Evolutionary conservation across 1,284 basidiomycete species (phyloP), one percentile per base, ranked within the genome.

Genomic region (Butyriboletus appendiculatus): DNA sequence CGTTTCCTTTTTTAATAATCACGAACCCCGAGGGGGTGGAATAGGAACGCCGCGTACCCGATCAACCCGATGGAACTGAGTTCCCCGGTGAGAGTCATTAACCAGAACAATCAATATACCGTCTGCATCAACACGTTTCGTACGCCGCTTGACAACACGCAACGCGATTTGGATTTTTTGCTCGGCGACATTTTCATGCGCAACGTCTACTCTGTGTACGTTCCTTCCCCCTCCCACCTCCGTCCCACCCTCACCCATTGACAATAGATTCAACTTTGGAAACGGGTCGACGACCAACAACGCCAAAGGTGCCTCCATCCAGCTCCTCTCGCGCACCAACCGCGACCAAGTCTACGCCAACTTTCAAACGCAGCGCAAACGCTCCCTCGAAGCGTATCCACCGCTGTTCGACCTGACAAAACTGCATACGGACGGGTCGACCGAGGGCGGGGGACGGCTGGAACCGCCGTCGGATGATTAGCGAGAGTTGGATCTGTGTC

Each of bases 181-280:
- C 71, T 84, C 30, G 84, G 83, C 15, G 78, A 77, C 56, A 67
- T 74, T 10, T 79, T 81, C 65, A 71, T 82, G 59, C 76, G 83
- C 42, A 84, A 83, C 50, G 72, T 77, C 35, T 83, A 84, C 63
- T 74, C 78, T 1, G 73, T 83, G 70, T 85, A 61, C 16, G 46
- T 14, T 11, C 16, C 32, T 12, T 24, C 11, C 5, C 16, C n/a
- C 15, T 2, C 32, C 32, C 30, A 12, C 30, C 12, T 11, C 5
- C 30, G 1, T 5, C 30, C 30, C 12, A 14, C 30, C 30, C 30
- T 14, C 30, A 32, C 30, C 12, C 5, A 15, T 14, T 9, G 32
- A 28, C n/a, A 14, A 14, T 15, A 59, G 58, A 16, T 57, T 62
- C 60, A 59, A 62, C 47, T 60, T 61, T 55, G 56, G 54, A 37